Evolutionary conservation across 2,329 filamentous ascomycete species (phyloP).

Genomic region (Trichophyton schoenleinii): DNA sequence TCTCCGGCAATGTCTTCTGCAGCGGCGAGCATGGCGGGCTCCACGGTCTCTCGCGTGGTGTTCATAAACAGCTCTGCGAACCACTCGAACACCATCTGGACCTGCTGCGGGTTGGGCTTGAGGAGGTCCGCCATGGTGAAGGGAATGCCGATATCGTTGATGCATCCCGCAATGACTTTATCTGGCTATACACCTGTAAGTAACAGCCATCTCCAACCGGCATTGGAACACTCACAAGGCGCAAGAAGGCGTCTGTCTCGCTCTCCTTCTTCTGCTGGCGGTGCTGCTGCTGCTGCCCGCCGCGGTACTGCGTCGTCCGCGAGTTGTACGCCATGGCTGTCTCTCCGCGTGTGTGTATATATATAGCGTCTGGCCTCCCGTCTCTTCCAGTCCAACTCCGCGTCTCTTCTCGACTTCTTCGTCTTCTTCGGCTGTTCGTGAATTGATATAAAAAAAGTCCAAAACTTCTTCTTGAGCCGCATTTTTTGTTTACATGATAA

Average conservation of each 20-base stretch:
- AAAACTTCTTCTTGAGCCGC: background rate
- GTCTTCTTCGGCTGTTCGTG: background rate
- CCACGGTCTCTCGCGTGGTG: slow-evolving; percentile 80
- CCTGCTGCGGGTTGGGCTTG: slow-evolving; percentile 86
- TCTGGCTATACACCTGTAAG: slow-evolving; percentile 37
- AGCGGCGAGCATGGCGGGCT: slow-evolving; percentile 87
- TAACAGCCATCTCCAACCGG: no score
- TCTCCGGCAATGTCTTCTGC: slow-evolving; percentile 68
- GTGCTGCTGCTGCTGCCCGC: slow-evolving; percentile 32
- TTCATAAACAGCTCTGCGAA: slow-evolving; percentile 91
- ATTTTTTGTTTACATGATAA: slow-evolving; percentile 12
- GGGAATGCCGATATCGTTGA: slow-evolving; percentile 87
- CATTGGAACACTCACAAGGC: slow-evolving; percentile 35
- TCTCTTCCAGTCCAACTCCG: no score
- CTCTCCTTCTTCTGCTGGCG: slow-evolving; percentile 42
- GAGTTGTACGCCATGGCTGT: slow-evolving; percentile 38
- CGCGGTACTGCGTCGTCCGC: slow-evolving; percentile 41
- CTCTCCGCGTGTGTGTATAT: no score
- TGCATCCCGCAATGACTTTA: slow-evolving; percentile 85
- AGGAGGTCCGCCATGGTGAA: slow-evolving; percentile 78
- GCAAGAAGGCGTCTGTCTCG: slow-evolving; percentile 46
- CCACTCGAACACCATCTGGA: slow-evolving; percentile 97
- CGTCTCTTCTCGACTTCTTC: no score
- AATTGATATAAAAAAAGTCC: background rate
- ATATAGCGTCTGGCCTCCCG: no score